These are phyloP conservation scores for Kluyveromyces sp. DNA, from an alignment of 1,139 yeast species.

Conservation along the genomic window DNA sequence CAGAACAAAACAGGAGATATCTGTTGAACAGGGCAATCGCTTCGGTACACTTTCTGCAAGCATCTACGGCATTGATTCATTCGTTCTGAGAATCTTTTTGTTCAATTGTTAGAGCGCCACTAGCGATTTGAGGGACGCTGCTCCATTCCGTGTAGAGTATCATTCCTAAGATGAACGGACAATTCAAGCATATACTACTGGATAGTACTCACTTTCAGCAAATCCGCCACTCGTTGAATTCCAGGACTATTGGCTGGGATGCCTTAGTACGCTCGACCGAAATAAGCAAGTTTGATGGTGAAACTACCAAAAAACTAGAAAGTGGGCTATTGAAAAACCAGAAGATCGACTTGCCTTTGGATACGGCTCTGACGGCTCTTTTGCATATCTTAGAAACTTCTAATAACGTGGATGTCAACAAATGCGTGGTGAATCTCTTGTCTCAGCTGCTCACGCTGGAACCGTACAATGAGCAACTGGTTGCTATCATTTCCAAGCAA, in stretches of 20 bases:
- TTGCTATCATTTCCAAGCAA: conserved; percentile 37
- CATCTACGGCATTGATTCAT: not conserved
- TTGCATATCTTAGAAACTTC: conserved; percentile 26
- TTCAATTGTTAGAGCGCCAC: too few species aligned
- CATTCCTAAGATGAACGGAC: not conserved
- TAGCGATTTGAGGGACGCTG: too few species aligned
- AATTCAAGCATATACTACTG: conserved; percentile 21
- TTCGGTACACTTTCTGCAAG: too few species aligned
- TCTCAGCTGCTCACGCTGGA: conserved; percentile 47
- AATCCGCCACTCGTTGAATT: conserved; percentile 64
- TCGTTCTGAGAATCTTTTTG: not conserved
- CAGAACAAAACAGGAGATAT: not conserved
- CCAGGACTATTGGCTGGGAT: conserved; percentile 89
- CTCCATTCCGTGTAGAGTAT: too few species aligned
- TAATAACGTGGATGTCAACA: conserved; percentile 51
- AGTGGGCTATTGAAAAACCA: conserved; percentile 31
- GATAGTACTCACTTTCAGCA: conserved; percentile 70
- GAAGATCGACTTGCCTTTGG: conserved; percentile 31
- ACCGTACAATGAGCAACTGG: conserved; percentile 37
- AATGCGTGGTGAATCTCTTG: conserved; percentile 62
- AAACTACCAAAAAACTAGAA: conserved; percentile 27
- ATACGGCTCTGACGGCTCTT: conserved; percentile 21
- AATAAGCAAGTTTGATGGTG: conserved; percentile 35
- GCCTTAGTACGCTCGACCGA: conserved; percentile 75
- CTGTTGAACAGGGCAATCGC: not conserved